Evolutionary conservation across 768 basidiomycete species (phyloP).

Genomic region (Hebeloma cylindrosporum): DNA sequence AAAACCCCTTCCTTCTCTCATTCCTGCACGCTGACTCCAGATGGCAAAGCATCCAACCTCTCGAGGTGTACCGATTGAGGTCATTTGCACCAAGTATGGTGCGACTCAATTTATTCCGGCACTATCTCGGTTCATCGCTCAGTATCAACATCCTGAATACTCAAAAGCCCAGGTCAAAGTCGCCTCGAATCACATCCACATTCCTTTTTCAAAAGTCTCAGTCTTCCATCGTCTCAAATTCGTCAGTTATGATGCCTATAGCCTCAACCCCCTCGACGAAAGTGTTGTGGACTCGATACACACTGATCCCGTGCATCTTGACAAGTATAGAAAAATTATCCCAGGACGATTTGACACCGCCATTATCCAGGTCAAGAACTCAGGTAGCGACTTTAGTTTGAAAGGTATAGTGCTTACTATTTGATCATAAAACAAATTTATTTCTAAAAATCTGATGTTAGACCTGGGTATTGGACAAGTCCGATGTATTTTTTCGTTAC

Average conservation of each 20-base stretch:
- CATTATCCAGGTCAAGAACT: no score
- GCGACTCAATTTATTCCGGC: conserved; percentile 26
- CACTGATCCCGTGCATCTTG: conserved; percentile 18
- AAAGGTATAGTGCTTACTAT: no score
- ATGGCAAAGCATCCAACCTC: conserved; percentile 24
- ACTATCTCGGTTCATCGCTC: conserved; percentile 28
- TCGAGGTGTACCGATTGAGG: conserved; percentile 23
- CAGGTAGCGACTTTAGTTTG: no score
- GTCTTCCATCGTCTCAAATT: conserved; percentile 40
- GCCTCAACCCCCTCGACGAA: no score
- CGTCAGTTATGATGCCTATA: no score
- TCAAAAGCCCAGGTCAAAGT: conserved; percentile 17
- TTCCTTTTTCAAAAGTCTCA: conserved; percentile 27
- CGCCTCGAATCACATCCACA: conserved; percentile 6
- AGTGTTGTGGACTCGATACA: conserved; percentile 33
- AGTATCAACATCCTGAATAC: conserved; percentile 18
- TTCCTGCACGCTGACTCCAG: not conserved
- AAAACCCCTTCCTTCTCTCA: conserved; percentile 1
- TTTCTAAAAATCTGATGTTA: no score
- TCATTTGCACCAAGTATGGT: conserved; percentile 24
- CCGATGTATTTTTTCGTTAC: no score
- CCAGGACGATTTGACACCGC: conserved; percentile 17
- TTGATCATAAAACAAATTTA: no score
- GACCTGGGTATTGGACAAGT: no score
- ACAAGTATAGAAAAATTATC: conserved; percentile 14